phyloP scores from a whole-genome alignment of 2,329 filamentous ascomycete species.

The Arthrobotrys megalospora region DNA sequence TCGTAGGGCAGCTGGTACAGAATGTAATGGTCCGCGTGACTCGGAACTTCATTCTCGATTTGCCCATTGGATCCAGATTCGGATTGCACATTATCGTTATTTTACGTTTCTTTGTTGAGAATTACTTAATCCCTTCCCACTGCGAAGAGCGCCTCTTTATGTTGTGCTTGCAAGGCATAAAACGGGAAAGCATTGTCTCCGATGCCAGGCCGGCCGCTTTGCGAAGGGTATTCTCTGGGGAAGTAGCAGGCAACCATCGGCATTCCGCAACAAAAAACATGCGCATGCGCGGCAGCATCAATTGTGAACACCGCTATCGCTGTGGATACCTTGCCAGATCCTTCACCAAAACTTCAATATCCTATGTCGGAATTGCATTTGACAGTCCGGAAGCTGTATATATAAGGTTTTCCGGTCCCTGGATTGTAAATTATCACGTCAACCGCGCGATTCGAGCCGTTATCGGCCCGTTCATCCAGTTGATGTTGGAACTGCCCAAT shows the following conservation, averaged over 20 bases:
- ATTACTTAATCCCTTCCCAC: constrained; percentile 48
- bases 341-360: constrained; percentile 42
- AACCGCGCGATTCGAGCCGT: constrained; percentile 30
- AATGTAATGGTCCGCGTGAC: constrained; percentile 47
- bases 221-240: constrained; percentile 47
- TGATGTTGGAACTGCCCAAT: neutral
- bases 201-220: constrained; percentile 58
- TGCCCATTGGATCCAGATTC: constrained; percentile 39
- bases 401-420: constrained; percentile 33
- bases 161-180: constrained; percentile 3
- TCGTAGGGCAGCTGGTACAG: constrained; percentile 33
- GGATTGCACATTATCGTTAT: constrained; percentile 38
- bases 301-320: constrained; percentile 30
- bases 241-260: constrained; percentile 52
- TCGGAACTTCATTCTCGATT: constrained; percentile 49
- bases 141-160: constrained; percentile 7
- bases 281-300: constrained; percentile 25
- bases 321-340: constrained; percentile 38
- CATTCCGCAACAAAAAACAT: constrained; percentile 23
- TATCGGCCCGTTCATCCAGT: constrained; percentile 32
- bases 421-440: constrained; percentile 35
- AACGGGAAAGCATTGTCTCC: constrained; percentile 31
- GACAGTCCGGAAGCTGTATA: constrained; percentile 3
- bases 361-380: constrained; percentile 22
- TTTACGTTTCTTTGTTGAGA: constrained; percentile 36